phyloP scores from a whole-genome alignment of 2,329 filamentous ascomycete species.

The Leptographium flavum region DNA sequence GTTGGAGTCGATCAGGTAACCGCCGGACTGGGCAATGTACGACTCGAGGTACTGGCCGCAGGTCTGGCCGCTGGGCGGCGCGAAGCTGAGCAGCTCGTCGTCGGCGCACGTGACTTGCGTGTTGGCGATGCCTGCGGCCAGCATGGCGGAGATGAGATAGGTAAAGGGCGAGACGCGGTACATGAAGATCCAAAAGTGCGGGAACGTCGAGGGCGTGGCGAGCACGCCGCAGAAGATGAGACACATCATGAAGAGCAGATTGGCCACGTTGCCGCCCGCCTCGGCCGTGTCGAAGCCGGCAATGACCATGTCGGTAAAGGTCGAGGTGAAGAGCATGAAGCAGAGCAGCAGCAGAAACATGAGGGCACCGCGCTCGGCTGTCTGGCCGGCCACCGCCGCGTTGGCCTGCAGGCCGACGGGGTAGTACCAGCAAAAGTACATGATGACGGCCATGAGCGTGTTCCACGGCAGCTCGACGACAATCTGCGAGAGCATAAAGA shows the following conservation, averaged over 20 bases:
- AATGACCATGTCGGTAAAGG: constrained; percentile 62
- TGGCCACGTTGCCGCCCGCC: constrained; percentile 50
- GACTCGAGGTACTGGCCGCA: constrained; percentile 43
- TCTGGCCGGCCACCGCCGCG: constrained; percentile 44
- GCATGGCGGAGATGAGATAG: constrained; percentile 61
- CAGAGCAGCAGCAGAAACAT: constrained; percentile 74
- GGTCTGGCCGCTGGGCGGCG: constrained; percentile 40
- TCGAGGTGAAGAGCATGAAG: constrained; percentile 57
- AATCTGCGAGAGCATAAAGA: constrained; percentile 74
- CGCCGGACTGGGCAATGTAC: constrained; percentile 35
- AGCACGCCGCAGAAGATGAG: constrained; percentile 50
- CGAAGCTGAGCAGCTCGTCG: constrained; percentile 57
- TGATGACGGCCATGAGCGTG: constrained; percentile 53
- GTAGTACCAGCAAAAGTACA: constrained; percentile 66
- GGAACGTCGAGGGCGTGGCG: constrained; percentile 40
- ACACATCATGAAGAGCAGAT: constrained; percentile 42
- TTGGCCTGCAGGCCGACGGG: constrained; percentile 66
- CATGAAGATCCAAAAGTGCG: constrained; percentile 71
- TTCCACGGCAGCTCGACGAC: constrained; percentile 81
- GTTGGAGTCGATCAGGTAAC: constrained; percentile 34
- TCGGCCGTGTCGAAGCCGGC: constrained; percentile 54
- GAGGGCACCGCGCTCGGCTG: constrained; percentile 56
- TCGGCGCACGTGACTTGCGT: constrained; percentile 48
- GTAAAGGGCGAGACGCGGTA: constrained; percentile 73
- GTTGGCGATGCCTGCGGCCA: constrained; percentile 56